Evolutionary conservation across 2,329 filamentous ascomycete genomes (phyloP), one percentile per base, ranked within the genome.

Genomic region (Paradendryphiella salina): DNA sequence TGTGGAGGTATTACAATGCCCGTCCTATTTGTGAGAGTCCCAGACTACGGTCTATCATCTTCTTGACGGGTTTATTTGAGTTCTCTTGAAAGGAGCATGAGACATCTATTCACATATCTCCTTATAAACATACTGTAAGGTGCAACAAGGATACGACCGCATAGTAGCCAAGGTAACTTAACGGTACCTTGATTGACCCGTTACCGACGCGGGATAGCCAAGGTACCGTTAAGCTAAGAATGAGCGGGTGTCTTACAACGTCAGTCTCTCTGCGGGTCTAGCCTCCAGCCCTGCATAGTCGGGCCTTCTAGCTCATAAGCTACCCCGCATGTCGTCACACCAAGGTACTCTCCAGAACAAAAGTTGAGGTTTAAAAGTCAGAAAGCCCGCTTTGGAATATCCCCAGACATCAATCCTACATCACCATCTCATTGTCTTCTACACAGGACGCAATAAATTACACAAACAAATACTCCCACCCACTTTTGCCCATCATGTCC

Each of bases 281-380:
- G 13, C 18, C 35, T n/a, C 15, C 17, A 41, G 26, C n/a, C 15
- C 26, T 26, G 33, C 33, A 17, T 11, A 50, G 31, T 50, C 46
- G 46, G 46, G 18, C 46, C 46, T 50, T 50, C 9, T 50, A 14
- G 15, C 14, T 14, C 29, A 13, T 32, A 20, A 45, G 34, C 33
- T 33, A 50, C 46, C 46, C 46, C 46, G 34, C 46, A 50, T 50
- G 46, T 45, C 46, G 46, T 50, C 46, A 39, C 28, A 45, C n/a
- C 31, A 28, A 35, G 33, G 26, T 26, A 10, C 29, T 47, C 2
- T 47, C 40, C 21, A 31, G 20, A 9, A 32, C 1, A 23, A 31
- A 33, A 42, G 29, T 10, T 42, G 6, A 40, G 13, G 5, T 13
- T 36, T 36, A 32, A 41, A 32, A 15, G n/a, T 39, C 38, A 26